A percentile compares a stretch with the other conserved stretches of the same genome.
Conservation (phyloP, 2,329 filamentous ascomycete species). For the Esteya vermicola region DNA sequence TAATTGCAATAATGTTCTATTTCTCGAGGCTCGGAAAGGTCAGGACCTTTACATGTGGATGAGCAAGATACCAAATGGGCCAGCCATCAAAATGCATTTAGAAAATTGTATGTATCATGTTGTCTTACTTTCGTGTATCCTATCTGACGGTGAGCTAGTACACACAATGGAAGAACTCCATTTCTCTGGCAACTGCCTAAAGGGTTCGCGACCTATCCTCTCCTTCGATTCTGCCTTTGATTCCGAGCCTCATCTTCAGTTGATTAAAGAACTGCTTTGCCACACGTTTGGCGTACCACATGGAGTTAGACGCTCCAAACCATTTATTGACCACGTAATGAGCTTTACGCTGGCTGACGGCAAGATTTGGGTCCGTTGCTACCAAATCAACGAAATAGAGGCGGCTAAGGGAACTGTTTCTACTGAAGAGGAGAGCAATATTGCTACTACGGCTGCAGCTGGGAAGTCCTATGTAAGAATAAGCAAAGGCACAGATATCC, state of each 20-base stretch:
- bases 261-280: slow-evolving; percentile 80
- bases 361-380: slow-evolving; percentile 92
- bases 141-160: slow-evolving; percentile 34
- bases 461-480: slow-evolving; percentile 12
- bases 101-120: slow-evolving; percentile 47
- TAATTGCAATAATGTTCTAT: slow-evolving; percentile 82
- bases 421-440: slow-evolving; percentile 27
- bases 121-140: background rate
- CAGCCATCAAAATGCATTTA: slow-evolving; percentile 47
- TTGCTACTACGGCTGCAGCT: slow-evolving; percentile 11
- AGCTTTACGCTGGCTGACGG: slow-evolving; percentile 80
- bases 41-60: slow-evolving; percentile 94
- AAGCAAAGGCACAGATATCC: slow-evolving; percentile 55
- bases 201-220: slow-evolving; percentile 79
- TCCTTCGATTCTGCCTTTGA: slow-evolving; percentile 87
- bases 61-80: slow-evolving; percentile 76
- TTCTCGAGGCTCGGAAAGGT: slow-evolving; percentile 89
- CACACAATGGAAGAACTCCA: slow-evolving; percentile 96
- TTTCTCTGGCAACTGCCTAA: slow-evolving; percentile 93
- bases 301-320: slow-evolving; percentile 77
- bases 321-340: slow-evolving; percentile 92
- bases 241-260: slow-evolving; percentile 59
- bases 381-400: slow-evolving; percentile 81
- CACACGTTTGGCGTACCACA: slow-evolving; percentile 90
- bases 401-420: slow-evolving; percentile 28